Percentiles rank a stretch among this genome's conserved stretches.
Conservation (phyloP, 179 eudicot species). For the Patellifolia procumbens region DNA sequence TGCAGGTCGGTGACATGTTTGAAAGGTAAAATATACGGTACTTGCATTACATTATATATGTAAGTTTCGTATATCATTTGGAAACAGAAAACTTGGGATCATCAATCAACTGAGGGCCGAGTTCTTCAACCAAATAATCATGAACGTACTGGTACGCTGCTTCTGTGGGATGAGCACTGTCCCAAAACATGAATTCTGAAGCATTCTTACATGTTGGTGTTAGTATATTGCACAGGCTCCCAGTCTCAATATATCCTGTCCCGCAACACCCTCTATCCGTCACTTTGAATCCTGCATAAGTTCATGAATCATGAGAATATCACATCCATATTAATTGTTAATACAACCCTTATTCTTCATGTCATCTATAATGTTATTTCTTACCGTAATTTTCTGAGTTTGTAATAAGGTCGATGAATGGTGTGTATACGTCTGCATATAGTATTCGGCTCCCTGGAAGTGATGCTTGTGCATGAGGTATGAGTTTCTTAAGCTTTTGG, state of each 20-base stretch:
- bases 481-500: slow-evolving; percentile 42
- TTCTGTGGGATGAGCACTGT: slow-evolving; percentile 64
- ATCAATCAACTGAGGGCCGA: slow-evolving; percentile 33
- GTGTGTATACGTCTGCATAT: slow-evolving; percentile 51
- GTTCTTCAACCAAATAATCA: slow-evolving; percentile 29
- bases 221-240: slow-evolving; percentile 41
- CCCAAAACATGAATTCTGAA: slow-evolving; percentile 57
- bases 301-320: neutral
- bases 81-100: slow-evolving; percentile 14
- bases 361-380: neutral
- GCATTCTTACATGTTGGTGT: slow-evolving; percentile 48
- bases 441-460: slow-evolving; percentile 47
- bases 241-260: slow-evolving; percentile 51
- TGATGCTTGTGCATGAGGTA: slow-evolving; percentile 42
- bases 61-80: neutral
- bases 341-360: neutral
- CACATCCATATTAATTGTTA: neutral
- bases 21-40: neutral
- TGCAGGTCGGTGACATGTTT: neutral
- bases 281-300: slow-evolving; percentile 23
- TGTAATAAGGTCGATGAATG: slow-evolving; percentile 35
- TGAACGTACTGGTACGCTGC: slow-evolving; percentile 37
- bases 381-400: slow-evolving; percentile 50
- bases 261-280: slow-evolving; percentile 63
- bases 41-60: neutral